phyloP scores from a whole-genome alignment of 371 early-diverging fungal genomes.

The Phascolomyces articulosus region DNA sequence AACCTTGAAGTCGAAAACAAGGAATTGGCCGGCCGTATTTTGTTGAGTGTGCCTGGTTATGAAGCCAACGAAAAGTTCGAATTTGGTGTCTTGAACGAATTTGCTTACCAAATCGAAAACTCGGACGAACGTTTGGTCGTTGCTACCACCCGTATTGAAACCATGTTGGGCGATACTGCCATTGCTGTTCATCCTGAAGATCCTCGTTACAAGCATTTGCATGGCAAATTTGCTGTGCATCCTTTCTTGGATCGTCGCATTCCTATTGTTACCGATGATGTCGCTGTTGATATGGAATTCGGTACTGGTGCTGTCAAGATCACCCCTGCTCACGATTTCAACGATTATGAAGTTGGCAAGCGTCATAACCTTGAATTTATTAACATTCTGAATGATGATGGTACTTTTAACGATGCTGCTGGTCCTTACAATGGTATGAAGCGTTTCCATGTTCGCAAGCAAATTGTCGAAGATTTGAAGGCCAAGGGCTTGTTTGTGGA shows the following conservation, averaged over 20 bases:
- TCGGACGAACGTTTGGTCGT: constrained; percentile 90
- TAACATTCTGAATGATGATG: constrained; percentile 96
- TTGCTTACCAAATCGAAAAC: constrained; percentile 87
- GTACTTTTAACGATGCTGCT: constrained; percentile 90
- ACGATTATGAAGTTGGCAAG: constrained; percentile 98
- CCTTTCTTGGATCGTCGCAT: constrained; percentile 94
- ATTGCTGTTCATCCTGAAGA: constrained; percentile 94
- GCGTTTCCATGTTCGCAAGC: constrained; percentile 96
- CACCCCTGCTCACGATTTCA: constrained; percentile 95
- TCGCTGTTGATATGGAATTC: constrained; percentile 93
- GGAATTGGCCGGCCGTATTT: constrained; percentile 86
- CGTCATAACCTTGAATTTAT: constrained; percentile 94
- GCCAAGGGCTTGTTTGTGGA: constrained; percentile 88
- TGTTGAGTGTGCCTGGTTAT: constrained; percentile 91
- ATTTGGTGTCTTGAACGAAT: constrained; percentile 97
- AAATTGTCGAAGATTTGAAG: constrained; percentile 88
- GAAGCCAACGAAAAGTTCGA: constrained; percentile 91
- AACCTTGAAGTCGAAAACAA: constrained; percentile 98
- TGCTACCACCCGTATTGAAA: constrained; percentile 99
- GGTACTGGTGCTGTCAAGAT: constrained; percentile 99
- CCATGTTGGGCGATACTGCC: constrained; percentile 99
- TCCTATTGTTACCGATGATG: constrained; percentile 92
- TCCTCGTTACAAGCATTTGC: constrained; percentile 84
- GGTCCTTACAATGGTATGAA: constrained; percentile 89
- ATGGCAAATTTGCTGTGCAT: constrained; percentile 94